Base-by-base conservation (phyloP, 352 stramenopile species). In the Phytopythium helicoides region DNA sequence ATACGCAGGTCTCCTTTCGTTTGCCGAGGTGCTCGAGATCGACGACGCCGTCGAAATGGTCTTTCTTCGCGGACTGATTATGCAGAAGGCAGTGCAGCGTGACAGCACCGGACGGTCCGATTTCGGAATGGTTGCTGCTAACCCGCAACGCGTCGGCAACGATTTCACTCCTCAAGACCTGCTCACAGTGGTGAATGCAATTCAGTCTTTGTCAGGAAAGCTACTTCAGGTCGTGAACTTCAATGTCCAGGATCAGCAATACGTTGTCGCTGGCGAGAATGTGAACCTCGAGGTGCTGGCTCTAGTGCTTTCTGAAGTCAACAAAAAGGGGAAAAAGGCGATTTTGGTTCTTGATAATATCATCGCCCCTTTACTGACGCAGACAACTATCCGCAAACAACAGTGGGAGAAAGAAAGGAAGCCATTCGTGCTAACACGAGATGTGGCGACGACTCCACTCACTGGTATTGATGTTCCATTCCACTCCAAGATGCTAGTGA, bases 191-290 rank as follows among this genome's bases (percentile, higher is more conserved):
- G 81, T 96, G 2, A 67, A 89, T 33, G 65, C 62, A n/a, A 84
- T 96, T 38, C 67, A 71, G 36, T 52, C 60, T 22, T 63, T 68
- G 12, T 90, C 76, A 1, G 65, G 69, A 11, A 86, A 93, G 64
- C 66, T 96, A 6, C 62, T 93, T 3, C 86, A 96, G 50, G 80
- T 95, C 7, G 85, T 96, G 36, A 96, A 95, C 64, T 94, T 87
- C 50, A 96, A 96, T 66, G 78, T 95, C 12, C 69, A 91, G 50
- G 73, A 81, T 54, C 61, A 62, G 6, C 87, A 96, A 68, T 95
- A 95, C 52, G 86, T 95, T 12, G 78, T 95, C 23, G 86, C 87
- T n/a, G 85, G 85, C 31, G 80, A 94, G 23, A 80, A 87, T 18
- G 73, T 85, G 10, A 94, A 90, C 52, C 66, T 96, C 5, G 83